Percentiles rank a stretch among this genome's conserved stretches.
Evolutionary conservation across 106 monocot species (phyloP).

Genomic region (Iris macrosiphon): DNA sequence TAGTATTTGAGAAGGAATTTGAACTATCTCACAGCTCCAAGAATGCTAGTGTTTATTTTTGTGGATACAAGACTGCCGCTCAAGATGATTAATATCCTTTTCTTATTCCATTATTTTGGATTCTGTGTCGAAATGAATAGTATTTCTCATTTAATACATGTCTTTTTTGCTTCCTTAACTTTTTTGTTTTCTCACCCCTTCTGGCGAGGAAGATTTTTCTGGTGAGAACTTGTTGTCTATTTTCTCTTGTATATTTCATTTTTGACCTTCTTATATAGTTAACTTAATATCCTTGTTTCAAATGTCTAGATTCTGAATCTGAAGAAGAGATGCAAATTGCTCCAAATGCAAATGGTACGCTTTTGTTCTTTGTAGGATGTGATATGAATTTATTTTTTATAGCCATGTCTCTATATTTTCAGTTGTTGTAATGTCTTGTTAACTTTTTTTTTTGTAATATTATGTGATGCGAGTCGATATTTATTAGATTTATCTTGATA

Average conservation of each 20-base stretch:
- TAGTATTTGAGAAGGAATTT: constrained; percentile 73
- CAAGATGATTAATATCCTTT: constrained; percentile 47
- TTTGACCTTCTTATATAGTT: neutral
- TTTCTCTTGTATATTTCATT: neutral
- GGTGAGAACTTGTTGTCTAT: constrained; percentile 20
- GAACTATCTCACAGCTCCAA: constrained; percentile 56
- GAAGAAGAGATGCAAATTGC: constrained; percentile 20
- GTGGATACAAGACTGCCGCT: constrained; percentile 38
- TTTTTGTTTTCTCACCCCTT: neutral
- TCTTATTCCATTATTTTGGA: neutral
- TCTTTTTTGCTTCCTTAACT: constrained; percentile 24
- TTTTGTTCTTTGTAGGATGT: neutral
- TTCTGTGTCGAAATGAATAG: neutral
- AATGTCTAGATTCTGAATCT: constrained; percentile 16
- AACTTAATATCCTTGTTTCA: no score
- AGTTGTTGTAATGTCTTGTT: no score
- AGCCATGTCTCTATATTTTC: no score
- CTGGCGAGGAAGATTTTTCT: constrained; percentile 10
- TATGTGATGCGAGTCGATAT: no score
- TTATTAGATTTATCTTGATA: no score
- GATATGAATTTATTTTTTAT: no score
- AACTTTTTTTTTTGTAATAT: no score
- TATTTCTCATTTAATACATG: neutral
- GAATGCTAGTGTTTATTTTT: constrained; percentile 38
- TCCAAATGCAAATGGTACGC: constrained; percentile 25